phyloP scores from a whole-genome alignment of 1,284 basidiomycete species.

The Rhodofomes roseus region DNA sequence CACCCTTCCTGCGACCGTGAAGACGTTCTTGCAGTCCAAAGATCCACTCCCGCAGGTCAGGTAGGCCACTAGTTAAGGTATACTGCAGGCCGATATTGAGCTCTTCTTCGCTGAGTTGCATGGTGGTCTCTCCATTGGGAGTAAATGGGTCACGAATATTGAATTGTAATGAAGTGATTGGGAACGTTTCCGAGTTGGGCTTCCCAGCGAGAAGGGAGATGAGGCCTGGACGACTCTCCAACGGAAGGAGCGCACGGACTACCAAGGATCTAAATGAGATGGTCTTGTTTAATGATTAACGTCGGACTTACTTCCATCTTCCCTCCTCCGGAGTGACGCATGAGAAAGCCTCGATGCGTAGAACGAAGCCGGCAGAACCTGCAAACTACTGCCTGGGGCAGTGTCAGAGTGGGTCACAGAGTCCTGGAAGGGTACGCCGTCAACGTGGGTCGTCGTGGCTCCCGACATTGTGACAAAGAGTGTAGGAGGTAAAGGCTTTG shows the following conservation, averaged over 20 bases:
- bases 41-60: slow-evolving; percentile 63
- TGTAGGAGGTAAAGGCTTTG: neutral
- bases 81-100: slow-evolving; percentile 73
- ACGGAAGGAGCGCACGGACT: slow-evolving; percentile 54
- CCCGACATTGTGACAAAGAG: neutral
- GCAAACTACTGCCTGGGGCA: neutral
- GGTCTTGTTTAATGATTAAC: neutral
- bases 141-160: slow-evolving; percentile 41
- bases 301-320: slow-evolving; percentile 52
- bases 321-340: slow-evolving; percentile 46
- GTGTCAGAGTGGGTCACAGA: neutral
- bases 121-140: slow-evolving; percentile 34
- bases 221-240: slow-evolving; percentile 76
- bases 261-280: neutral
- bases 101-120: slow-evolving; percentile 51
- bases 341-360: slow-evolving; percentile 54
- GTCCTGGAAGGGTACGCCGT: neutral
- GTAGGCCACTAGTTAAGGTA: slow-evolving; percentile 71
- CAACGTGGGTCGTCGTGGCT: neutral
- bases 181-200: slow-evolving; percentile 89
- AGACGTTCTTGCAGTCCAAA: slow-evolving; percentile 59
- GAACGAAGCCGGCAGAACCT: slow-evolving; percentile 38
- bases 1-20: slow-evolving; percentile 55
- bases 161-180: slow-evolving; percentile 76
- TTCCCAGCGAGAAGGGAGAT: slow-evolving; percentile 84